A percentile compares a stretch with the other conserved stretches of the same genome.
phyloP scores from a whole-genome alignment of 768 basidiomycete species.

The Phaeotremella skinneri region DNA sequence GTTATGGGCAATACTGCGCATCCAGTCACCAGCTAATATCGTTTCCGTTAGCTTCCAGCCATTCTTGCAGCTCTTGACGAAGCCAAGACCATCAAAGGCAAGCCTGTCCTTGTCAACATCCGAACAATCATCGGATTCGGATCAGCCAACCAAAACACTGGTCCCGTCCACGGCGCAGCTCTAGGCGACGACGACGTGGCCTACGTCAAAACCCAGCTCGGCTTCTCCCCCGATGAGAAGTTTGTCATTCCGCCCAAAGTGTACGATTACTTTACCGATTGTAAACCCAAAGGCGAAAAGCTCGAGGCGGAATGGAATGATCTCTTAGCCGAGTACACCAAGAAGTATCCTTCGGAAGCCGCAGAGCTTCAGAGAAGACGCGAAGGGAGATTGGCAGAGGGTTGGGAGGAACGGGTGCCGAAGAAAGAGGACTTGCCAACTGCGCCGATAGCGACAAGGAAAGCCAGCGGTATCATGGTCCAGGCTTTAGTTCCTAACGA shows the following conservation, averaged over 20 bases:
- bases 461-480: constrained; percentile 40
- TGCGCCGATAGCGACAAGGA: constrained; percentile 35
- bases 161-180: constrained; percentile 47
- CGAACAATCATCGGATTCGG: constrained; percentile 49
- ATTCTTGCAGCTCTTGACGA: constrained; percentile 42
- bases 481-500: constrained; percentile 36
- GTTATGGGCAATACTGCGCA: constrained; percentile 1
- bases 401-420: constrained; percentile 37
- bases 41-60: constrained; percentile 31
- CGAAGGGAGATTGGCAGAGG: constrained; percentile 36
- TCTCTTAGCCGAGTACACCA: constrained; percentile 26
- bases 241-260: constrained; percentile 41
- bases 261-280: constrained; percentile 47
- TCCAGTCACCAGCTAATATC: not conserved
- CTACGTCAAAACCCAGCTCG: constrained; percentile 45
- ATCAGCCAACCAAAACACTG: constrained; percentile 40
- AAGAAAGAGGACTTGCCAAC: constrained; percentile 32
- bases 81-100: constrained; percentile 44
- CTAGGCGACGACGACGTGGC: constrained; percentile 48
- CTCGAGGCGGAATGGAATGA: constrained; percentile 42
- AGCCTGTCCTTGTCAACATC: constrained; percentile 48
- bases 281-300: constrained; percentile 32
- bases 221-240: constrained; percentile 42
- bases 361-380: constrained; percentile 32
- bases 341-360: constrained; percentile 30